Evolutionary conservation across 73 alveolate genomes (phyloP), one percentile per base, ranked within the genome.

Genomic region (Paramecium octaurelia): DNA sequence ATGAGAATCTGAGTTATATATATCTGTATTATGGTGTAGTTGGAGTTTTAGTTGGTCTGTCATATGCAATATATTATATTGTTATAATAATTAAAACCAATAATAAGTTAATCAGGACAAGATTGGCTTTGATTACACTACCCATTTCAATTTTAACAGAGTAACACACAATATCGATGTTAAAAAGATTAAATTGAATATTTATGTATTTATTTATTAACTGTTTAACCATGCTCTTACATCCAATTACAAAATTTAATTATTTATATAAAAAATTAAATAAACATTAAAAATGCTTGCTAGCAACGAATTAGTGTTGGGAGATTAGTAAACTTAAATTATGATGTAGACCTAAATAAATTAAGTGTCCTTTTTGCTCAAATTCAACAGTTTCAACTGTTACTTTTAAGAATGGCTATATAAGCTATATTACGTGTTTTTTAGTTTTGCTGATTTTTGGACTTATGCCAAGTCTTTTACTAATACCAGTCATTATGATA

Each of bases 321-420:
- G 84, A 34, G 84, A 64, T 27, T 64, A 64, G 84, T 64, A 64
- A 64, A 64, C 31, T 23, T 40, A 23, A 12, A 12, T 7, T 64
- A 64, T 64, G 50, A 34, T 64, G 23, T 16, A 80, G 91, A 46
- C 91, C 91, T 18, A 31, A 40, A 42, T 18, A 80, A 48, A 20
- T 80, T 4, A 80, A 80, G 36, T 80, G 91, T 80, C 91, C 91
- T 40, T 80, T 40, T 80, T 80, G 91, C 16, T 44, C 76, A 21
- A 80, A 80, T 80, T 44, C 70, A 20, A 80, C 91, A 42, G 57
- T 80, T 20, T 43, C 91, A 48, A 80, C 91, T 44, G 91, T 80
- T 40, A 80, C 91, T 31, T 80, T 20, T 80, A 80, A 44, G 44
- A 80, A 80, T 44, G 91, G 91, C 20, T 80, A 80, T 48, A 80